Conservation (phyloP, 257 asterid genomes). For the Agastache rugosa region DNA sequence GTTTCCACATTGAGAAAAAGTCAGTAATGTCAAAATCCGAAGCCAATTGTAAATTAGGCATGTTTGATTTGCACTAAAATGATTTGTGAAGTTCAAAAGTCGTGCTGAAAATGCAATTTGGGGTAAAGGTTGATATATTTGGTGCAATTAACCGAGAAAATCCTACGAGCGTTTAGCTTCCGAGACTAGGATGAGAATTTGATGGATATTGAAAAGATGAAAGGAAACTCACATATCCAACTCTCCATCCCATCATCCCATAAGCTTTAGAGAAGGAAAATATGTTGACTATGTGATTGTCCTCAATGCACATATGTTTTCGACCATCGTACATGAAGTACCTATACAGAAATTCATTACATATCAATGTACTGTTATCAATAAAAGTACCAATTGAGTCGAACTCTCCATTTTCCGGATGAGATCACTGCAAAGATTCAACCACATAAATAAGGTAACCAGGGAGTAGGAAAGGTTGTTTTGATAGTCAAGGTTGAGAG, state of each 20-base stretch:
- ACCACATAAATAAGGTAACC: neutral
- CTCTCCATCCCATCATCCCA: conserved; percentile 99
- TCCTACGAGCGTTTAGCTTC: too few species aligned
- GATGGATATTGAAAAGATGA: neutral
- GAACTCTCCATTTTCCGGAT: neutral
- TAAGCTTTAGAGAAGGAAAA: conserved; percentile 98
- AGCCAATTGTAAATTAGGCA: too few species aligned
- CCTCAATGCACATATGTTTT: conserved; percentile 82
- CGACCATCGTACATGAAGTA: conserved; percentile 97
- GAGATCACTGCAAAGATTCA: neutral
- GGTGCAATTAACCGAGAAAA: neutral
- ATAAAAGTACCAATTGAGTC: neutral
- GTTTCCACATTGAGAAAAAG: too few species aligned
- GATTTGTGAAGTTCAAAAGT: too few species aligned
- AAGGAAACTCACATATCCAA: conserved; percentile 82
- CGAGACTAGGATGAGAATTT: neutral
- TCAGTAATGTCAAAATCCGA: too few species aligned
- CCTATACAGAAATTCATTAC: conserved; percentile 50
- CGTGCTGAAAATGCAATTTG: too few species aligned
- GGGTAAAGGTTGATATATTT: too few species aligned
- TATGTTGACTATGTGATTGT: conserved; percentile 76
- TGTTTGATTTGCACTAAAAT: too few species aligned
- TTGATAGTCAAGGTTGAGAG: neutral
- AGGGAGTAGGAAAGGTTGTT: neutral
- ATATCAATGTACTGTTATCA: neutral